Evolutionary conservation across 108 stramenopile species (phyloP), one percentile per base, ranked within the genome.

Genomic region (Cyclotella baltica): DNA sequence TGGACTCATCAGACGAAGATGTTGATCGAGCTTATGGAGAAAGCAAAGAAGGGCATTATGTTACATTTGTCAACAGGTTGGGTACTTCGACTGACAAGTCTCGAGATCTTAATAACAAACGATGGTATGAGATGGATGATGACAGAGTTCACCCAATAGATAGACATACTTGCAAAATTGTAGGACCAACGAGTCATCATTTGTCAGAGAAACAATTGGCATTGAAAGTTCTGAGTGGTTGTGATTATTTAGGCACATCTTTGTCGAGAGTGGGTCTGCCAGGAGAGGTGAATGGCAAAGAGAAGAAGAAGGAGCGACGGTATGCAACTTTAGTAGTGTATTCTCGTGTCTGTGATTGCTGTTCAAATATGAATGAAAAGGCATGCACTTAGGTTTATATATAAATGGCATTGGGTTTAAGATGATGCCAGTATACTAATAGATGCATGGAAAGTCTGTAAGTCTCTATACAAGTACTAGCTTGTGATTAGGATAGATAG

Each of bases 251-350:
- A 27, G n/a, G n/a, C n/a, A 53, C 62, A 5, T 25, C 48, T 53
- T 3, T 29, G n/a, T 11, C 58, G 10, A 20, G 62, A 22, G 25
- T n/a, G n/a, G n/a, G 15, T 19, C 43, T 0, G 20, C 22, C 55
- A 31, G 40, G 23, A 25, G 46, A 23, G 4, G 40, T 51, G 22
- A 80, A 68, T n/a, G 31, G 25, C 34, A 36, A 10, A 23, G 28
- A 28, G 1, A 62, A 67, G 35, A 71, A 59, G 50, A 67, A 33
- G 35, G 79, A 80, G 18, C 51, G 79, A 34, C 55, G 79, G 20
- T 80, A 73, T 52, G 79, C 79, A 20, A 73, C 66, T 0, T 25
- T 80, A 18, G 65, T 80, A 30, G 79, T 80, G 46, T 80, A 80
- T 68, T 72, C 79, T 48, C 79, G 79, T 47, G 48, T 16, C 51